These are phyloP conservation scores for Lentithecium fluviatile DNA, from an alignment of 495 filamentous ascomycete species.

Conservation along the genomic window DNA sequence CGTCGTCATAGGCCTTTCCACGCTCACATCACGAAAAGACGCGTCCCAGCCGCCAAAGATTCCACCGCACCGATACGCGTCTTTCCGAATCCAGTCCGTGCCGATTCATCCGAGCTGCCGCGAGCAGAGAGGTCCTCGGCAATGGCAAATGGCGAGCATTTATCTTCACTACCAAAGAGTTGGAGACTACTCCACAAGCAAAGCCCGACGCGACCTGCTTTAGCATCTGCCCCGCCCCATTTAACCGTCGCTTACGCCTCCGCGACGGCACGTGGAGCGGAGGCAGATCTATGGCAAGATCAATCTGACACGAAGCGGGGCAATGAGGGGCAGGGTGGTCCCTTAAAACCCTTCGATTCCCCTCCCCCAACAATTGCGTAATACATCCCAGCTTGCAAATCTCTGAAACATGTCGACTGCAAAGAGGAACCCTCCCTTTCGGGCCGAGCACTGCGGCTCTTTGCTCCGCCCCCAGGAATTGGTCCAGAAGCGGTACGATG, in stretches of 20 bases:
- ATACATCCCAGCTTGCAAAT: neutral
- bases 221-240: conserved; percentile 3
- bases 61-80: too few relatives aligned
- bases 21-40: too few relatives aligned
- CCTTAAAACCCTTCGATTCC: neutral
- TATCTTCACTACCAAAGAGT: neutral
- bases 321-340: conserved; percentile 24
- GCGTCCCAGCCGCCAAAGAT: too few relatives aligned
- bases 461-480: conserved; percentile 41
- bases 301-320: conserved; percentile 14
- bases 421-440: conserved; percentile 39
- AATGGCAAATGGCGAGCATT: neutral
- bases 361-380: neutral
- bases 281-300: neutral
- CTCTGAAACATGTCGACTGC: conserved; percentile 31
- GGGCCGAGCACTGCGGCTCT: conserved; percentile 41
- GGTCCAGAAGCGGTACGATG: conserved; percentile 41
- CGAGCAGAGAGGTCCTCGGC: too few relatives aligned
- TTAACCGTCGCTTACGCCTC: conserved; percentile 22
- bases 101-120: too few relatives aligned
- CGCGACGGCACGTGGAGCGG: conserved; percentile 11
- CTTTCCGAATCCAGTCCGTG: too few relatives aligned
- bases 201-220: conserved; percentile 7
- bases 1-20: too few relatives aligned
- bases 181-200: neutral